Percentiles rank a stretch among this genome's conserved stretches.
phyloP scores from a whole-genome alignment of 345 rosid species.

The Eucalyptus tenuipes region DNA sequence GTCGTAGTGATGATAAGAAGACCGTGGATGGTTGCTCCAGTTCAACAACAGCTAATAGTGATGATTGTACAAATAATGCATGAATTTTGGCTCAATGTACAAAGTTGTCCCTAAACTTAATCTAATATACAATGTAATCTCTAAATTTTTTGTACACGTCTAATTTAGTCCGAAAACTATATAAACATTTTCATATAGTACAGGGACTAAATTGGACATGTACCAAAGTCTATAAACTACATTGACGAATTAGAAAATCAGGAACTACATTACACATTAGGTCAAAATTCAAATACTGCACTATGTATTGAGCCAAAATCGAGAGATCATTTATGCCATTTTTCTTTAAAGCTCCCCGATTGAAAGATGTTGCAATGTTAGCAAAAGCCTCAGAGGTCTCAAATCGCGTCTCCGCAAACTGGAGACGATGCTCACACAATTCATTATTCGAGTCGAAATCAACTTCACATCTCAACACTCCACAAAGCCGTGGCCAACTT shows the following conservation, averaged over 20 bases:
- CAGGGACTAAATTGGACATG: background rate
- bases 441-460: background rate
- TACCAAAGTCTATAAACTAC: rapidly evolving
- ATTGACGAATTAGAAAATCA: no score
- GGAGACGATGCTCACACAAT: background rate
- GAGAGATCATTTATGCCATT: background rate
- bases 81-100: no score
- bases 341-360: background rate
- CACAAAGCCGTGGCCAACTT: background rate
- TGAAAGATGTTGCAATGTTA: background rate
- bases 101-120: no score
- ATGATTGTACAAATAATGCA: no score
- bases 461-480: background rate
- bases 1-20: background rate
- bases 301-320: rapidly evolving
- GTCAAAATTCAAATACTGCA: no score
- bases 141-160: background rate
- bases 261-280: no score
- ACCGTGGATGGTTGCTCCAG: background rate
- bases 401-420: background rate
- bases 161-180: no score
- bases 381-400: background rate
- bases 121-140: rapidly evolving
- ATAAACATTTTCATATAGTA: no score
- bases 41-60: background rate